Conservation (phyloP, 1,139 yeast genomes). For the Pneumocystis carinii region DNA sequence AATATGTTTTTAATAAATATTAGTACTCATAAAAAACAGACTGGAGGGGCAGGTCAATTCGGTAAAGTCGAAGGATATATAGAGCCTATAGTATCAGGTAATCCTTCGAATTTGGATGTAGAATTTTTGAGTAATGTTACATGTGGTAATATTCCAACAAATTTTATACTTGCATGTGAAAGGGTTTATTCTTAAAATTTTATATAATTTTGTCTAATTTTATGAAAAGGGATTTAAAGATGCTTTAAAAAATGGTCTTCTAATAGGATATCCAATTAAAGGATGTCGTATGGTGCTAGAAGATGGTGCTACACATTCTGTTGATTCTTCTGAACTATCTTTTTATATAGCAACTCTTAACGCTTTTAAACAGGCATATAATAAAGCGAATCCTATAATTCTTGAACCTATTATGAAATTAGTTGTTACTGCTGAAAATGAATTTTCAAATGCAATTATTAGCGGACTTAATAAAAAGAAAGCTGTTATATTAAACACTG, state of each 20-base stretch:
- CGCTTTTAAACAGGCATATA: constrained; percentile 85
- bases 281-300: constrained; percentile 87
- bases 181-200: constrained; percentile 5
- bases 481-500: constrained; percentile 88
- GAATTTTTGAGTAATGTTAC: constrained; percentile 73
- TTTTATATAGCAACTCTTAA: constrained; percentile 84
- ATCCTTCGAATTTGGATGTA: constrained; percentile 36
- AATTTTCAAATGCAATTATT: constrained; percentile 87
- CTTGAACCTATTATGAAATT: constrained; percentile 95
- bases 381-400: constrained; percentile 70
- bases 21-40: constrained; percentile 81
- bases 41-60: constrained; percentile 99
- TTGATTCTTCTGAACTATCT: constrained; percentile 90
- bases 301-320: constrained; percentile 96
- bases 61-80: constrained; percentile 90
- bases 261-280: constrained; percentile 82
- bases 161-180: constrained; percentile 83
- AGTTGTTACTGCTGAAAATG: constrained; percentile 84
- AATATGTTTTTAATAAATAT: not conserved
- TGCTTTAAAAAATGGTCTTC: constrained; percentile 89
- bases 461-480: constrained; percentile 82
- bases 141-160: constrained; percentile 95
- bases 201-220: constrained; percentile 18
- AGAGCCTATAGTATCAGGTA: constrained; percentile 36
- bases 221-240: constrained; percentile 68